phyloP scores from a whole-genome alignment of 345 rosid genomes.

The Aquilaria sinensis region DNA sequence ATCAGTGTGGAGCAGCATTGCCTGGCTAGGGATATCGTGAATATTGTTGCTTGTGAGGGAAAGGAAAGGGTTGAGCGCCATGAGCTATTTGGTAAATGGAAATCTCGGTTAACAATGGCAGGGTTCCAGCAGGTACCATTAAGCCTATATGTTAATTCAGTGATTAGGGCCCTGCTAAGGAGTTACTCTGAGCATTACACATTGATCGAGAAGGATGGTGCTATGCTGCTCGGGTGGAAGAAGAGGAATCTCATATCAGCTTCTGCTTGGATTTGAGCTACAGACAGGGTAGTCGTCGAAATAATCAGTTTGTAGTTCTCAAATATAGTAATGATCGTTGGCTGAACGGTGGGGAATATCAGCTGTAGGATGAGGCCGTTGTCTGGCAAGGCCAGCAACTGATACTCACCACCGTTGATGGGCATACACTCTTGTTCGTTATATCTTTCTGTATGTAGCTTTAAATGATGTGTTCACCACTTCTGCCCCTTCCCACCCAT shows the following conservation, averaged over 20 bases:
- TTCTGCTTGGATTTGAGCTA: constrained; percentile 58
- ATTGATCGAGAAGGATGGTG: constrained; percentile 54
- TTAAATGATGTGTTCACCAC: no score
- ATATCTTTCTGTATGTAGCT: no score
- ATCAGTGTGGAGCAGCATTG: constrained; percentile 58
- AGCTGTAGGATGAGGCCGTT: no score
- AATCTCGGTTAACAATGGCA: constrained; percentile 67
- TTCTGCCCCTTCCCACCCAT: no score
- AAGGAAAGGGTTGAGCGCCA: constrained; percentile 68
- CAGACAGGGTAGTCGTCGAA: neutral
- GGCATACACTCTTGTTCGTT: no score
- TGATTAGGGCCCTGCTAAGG: constrained; percentile 41
- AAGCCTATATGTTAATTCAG: constrained; percentile 46
- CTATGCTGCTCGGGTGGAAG: constrained; percentile 67
- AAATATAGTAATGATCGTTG: no score
- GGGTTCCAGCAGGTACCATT: constrained; percentile 52
- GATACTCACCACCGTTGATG: no score
- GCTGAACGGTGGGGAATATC: no score
- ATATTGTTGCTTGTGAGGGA: constrained; percentile 65
- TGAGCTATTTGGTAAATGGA: constrained; percentile 70
- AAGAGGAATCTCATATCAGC: constrained; percentile 55
- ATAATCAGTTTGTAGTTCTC: no score
- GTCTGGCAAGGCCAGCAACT: no score
- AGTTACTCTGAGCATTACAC: constrained; percentile 48
- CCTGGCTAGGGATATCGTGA: constrained; percentile 62